Evolutionary conservation across 2,329 filamentous ascomycete species (phyloP).

Genomic region (Phialemoniopsis sp.): DNA sequence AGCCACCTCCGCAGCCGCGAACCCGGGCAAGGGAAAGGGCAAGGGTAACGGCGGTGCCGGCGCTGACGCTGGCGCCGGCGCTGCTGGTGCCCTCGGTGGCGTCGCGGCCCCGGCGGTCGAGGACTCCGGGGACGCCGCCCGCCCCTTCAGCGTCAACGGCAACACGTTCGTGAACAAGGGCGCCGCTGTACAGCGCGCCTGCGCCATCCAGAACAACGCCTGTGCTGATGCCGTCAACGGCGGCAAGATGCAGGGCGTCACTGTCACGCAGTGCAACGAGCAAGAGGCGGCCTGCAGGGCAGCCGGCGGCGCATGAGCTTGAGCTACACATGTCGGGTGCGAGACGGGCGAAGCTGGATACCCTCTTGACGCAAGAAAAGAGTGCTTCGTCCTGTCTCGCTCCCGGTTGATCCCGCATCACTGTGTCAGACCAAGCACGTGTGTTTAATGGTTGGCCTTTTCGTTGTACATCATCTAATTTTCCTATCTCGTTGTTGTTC

Average conservation of each 20-base stretch:
- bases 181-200: conserved; percentile 56
- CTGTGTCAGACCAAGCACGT: too few species aligned
- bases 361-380: too few species aligned
- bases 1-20: not conserved
- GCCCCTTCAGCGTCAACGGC: conserved; percentile 54
- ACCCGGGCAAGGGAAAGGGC: not conserved
- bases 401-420: too few species aligned
- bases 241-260: conserved; percentile 33
- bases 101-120: conserved; percentile 45
- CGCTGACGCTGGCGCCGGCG: conserved; percentile 5
- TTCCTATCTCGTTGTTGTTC: too few species aligned
- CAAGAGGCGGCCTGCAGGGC: conserved; percentile 44
- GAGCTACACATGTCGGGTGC: too few species aligned
- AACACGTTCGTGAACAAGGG: conserved; percentile 52
- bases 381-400: too few species aligned
- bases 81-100: conserved; percentile 41
- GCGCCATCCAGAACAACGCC: conserved; percentile 58
- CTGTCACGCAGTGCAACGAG: conserved; percentile 46
- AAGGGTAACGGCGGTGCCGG: conserved; percentile 1
- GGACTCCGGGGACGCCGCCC: conserved; percentile 38
- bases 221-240: conserved; percentile 55
- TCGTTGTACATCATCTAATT: too few species aligned
- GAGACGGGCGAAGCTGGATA: too few species aligned
- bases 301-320: conserved; percentile 22
- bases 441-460: too few species aligned